Conservation (phyloP, 1,284 basidiomycete genomes). For the Boletus austroedulis region DNA sequence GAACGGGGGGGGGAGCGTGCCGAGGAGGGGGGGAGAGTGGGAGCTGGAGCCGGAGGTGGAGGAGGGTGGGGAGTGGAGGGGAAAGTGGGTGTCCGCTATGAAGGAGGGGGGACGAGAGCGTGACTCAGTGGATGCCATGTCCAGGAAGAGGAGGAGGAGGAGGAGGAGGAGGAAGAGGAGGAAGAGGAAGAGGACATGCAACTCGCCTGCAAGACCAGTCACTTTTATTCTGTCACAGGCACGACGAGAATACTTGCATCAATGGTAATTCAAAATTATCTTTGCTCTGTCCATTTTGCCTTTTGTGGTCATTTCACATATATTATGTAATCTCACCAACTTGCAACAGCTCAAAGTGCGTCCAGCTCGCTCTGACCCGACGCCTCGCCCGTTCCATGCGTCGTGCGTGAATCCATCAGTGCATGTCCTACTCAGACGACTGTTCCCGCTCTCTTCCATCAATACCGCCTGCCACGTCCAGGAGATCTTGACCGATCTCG, state of each 20-base stretch:
- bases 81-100: conserved; percentile 37
- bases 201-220: conserved; percentile 22
- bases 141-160: conserved; percentile 1
- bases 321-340: conserved; percentile 18
- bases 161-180: conserved; percentile 7
- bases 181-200: conserved; percentile 24
- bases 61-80: conserved; percentile 20
- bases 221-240: conserved; percentile 40
- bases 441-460: conserved; percentile 20
- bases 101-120: conserved; percentile 29
- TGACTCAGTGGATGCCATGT: background rate
- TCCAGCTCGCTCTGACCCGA: background rate
- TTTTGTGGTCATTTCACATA: conserved; percentile 14
- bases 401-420: conserved; percentile 13
- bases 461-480: conserved; percentile 62
- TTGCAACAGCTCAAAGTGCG: background rate
- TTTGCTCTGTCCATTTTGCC: conserved; percentile 6
- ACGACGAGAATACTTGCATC: conserved; percentile 24
- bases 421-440: conserved; percentile 1
- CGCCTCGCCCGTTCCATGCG: conserved; percentile 29
- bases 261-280: conserved; percentile 32
- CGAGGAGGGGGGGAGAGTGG: conserved; percentile 24
- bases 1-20: conserved; percentile 25
- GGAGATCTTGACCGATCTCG: conserved; percentile 80
- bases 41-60: conserved; percentile 34